A percentile compares a stretch with the other conserved stretches of the same genome.
These are phyloP conservation scores for Oryza brachyantha DNA, from an alignment of 176 grass and related monocot genomes.

Conservation along the genomic window DNA sequence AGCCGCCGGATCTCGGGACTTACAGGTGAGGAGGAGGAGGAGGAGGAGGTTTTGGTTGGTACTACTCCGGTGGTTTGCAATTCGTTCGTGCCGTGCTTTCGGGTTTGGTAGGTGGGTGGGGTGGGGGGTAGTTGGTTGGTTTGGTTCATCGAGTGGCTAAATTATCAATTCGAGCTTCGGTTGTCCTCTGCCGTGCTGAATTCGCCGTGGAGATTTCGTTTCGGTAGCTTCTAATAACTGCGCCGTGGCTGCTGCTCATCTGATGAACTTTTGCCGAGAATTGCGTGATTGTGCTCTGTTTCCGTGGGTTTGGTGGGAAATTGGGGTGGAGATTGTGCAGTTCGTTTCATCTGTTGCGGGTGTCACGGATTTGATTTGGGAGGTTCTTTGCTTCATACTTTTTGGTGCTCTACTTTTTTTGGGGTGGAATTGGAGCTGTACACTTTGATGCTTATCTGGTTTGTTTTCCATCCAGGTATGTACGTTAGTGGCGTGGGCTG, in stretches of 20 bases:
- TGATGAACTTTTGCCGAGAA: not conserved
- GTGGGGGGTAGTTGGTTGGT: not conserved
- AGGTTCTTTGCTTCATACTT: not conserved
- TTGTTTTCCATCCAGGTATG: not conserved
- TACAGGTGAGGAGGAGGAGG: conserved; percentile 53
- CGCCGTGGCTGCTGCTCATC: not conserved
- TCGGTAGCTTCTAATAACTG: not conserved
- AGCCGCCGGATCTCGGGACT: conserved; percentile 49
- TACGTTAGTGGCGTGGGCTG: not conserved
- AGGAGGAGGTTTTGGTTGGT: not conserved
- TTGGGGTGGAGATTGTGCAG: not conserved
- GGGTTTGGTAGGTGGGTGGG: conserved; percentile 4
- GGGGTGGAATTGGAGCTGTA: not conserved
- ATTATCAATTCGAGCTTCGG: conserved; percentile 7
- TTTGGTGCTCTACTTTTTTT: not conserved
- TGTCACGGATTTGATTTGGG: conserved; percentile 3
- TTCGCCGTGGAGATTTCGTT: conserved; percentile 20
- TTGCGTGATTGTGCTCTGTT: not conserved
- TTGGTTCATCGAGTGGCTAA: conserved; percentile 12
- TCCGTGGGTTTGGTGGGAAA: not conserved
- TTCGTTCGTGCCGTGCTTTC: not conserved
- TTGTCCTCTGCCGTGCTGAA: conserved; percentile 6
- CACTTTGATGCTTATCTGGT: not conserved
- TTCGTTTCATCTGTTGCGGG: not conserved
- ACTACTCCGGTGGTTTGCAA: conserved; percentile 1